A percentile compares a stretch with the other conserved stretches of the same genome.
These are phyloP conservation scores for Macrophomina pseudophaseolina DNA, from an alignment of 2,329 filamentous ascomycete species.

Conservation along the genomic window DNA sequence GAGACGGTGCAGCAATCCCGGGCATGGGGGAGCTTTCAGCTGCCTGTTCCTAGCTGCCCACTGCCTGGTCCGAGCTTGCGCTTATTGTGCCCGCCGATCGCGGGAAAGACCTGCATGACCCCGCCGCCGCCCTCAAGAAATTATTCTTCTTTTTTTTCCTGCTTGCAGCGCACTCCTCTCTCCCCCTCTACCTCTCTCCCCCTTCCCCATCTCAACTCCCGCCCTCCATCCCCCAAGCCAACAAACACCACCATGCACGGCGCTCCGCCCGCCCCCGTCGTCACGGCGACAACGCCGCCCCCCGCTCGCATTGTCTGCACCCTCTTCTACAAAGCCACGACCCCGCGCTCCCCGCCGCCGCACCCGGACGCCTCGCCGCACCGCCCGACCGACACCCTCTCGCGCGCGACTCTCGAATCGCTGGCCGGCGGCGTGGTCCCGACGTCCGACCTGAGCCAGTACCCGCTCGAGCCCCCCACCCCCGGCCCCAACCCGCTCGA, in stretches of 20 bases:
- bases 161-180: neutral
- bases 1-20: too few relatives aligned
- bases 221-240: neutral
- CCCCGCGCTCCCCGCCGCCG: constrained; percentile 29
- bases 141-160: neutral
- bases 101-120: neutral
- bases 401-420: constrained; percentile 38
- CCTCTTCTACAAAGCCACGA: constrained; percentile 48
- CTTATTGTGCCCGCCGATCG: neutral
- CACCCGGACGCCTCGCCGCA: constrained; percentile 55
- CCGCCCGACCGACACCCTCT: constrained; percentile 38
- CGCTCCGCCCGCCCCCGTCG: constrained; percentile 6
- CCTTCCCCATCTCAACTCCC: neutral
- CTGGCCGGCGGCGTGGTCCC: constrained; percentile 55
- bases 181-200: neutral
- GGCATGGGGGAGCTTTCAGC: neutral
- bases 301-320: constrained; percentile 41
- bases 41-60: constrained; percentile 1
- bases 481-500: constrained; percentile 61
- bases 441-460: constrained; percentile 56
- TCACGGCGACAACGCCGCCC: neutral
- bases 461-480: constrained; percentile 60
- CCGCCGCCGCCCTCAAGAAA: neutral
- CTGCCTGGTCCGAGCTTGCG: neutral
- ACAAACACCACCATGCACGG: neutral